phyloP scores from a whole-genome alignment of 2,329 filamentous ascomycete species.

The Didymella pinodella region DNA sequence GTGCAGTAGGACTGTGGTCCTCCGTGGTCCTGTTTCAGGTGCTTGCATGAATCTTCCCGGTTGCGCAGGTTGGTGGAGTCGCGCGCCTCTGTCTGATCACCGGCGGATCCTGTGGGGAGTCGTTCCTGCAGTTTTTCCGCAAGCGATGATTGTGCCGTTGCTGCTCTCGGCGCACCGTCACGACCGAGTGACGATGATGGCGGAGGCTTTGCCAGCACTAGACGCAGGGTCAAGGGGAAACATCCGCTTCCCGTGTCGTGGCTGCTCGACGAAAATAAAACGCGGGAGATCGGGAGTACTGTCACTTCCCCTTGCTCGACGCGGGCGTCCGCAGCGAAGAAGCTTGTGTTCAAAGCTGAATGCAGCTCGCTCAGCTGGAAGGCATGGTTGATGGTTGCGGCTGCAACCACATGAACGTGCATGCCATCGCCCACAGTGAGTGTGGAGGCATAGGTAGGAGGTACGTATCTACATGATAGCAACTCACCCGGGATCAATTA shows the following conservation, averaged over 20 bases:
- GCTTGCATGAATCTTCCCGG: conserved; percentile 32
- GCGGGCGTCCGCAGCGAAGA: conserved; percentile 3
- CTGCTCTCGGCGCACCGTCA: conserved; percentile 9
- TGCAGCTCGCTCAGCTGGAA: conserved; percentile 16
- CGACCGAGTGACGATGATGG: conserved; percentile 6
- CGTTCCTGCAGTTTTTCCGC: conserved; percentile 6
- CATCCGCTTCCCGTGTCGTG: conserved; percentile 6
- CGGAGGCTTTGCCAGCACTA: conserved; percentile 1
- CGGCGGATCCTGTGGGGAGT: conserved; percentile 26
- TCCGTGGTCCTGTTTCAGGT: conserved; percentile 42
- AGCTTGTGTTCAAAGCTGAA: conserved; percentile 14
- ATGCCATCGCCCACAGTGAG: background rate
- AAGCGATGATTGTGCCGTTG: conserved; percentile 17
- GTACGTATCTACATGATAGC: background rate
- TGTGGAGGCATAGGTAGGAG: background rate
- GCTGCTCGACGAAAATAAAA: conserved; percentile 7
- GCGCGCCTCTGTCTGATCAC: conserved; percentile 21
- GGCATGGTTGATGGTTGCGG: conserved; percentile 12
- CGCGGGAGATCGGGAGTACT: background rate
- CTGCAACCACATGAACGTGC: conserved; percentile 7
- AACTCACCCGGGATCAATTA: background rate
- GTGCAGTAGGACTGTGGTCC: conserved; percentile 28
- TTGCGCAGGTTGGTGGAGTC: conserved; percentile 22
- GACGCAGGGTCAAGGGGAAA: conserved; percentile 16
- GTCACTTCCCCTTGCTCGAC: conserved; percentile 7